These are phyloP conservation scores for Viridothelium virens DNA, from an alignment of 495 filamentous ascomycete species.

Conservation along the genomic window DNA sequence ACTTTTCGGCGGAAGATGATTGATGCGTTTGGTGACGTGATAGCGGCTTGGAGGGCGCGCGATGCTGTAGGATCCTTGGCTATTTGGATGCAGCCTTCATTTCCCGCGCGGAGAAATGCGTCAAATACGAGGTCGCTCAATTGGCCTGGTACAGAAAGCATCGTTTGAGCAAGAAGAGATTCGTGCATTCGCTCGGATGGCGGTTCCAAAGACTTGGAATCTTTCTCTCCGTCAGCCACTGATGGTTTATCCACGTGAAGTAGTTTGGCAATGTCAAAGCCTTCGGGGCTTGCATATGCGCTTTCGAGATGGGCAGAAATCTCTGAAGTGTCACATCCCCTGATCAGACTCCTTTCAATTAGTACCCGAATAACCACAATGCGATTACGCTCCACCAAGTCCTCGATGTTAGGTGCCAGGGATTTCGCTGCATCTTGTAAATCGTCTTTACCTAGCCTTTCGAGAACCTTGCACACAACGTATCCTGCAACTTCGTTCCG, in stretches of 20 bases:
- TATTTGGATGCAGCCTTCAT: conserved; percentile 40
- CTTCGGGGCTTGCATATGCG: conserved; percentile 43
- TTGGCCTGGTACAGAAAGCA: conserved; percentile 52
- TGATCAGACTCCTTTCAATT: conserved; percentile 72
- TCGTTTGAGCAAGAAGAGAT: conserved; percentile 58
- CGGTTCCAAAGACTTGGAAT: conserved; percentile 15
- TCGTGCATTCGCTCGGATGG: conserved; percentile 50
- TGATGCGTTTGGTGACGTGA: conserved; percentile 50
- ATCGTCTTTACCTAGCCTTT: conserved; percentile 76
- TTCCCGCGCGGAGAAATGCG: conserved; percentile 41
- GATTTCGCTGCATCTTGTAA: conserved; percentile 58
- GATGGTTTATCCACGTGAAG: conserved; percentile 35
- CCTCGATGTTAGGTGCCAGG: conserved; percentile 59
- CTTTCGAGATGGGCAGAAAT: conserved; percentile 54
- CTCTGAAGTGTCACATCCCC: conserved; percentile 51
- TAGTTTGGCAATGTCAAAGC: conserved; percentile 42
- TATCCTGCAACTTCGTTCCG: conserved; percentile 86
- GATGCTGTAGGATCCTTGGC: conserved; percentile 56
- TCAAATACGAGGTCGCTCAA: conserved; percentile 52
- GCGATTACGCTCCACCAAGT: conserved; percentile 62
- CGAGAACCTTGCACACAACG: conserved; percentile 68
- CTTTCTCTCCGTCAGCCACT: conserved; percentile 23
- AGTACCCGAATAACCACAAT: conserved; percentile 70
- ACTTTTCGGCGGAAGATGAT: conserved; percentile 55
- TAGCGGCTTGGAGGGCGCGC: conserved; percentile 61